Evolutionary conservation across 192 early-diverging fungal genomes (phyloP).

Genomic region (Coemansia sp.): DNA sequence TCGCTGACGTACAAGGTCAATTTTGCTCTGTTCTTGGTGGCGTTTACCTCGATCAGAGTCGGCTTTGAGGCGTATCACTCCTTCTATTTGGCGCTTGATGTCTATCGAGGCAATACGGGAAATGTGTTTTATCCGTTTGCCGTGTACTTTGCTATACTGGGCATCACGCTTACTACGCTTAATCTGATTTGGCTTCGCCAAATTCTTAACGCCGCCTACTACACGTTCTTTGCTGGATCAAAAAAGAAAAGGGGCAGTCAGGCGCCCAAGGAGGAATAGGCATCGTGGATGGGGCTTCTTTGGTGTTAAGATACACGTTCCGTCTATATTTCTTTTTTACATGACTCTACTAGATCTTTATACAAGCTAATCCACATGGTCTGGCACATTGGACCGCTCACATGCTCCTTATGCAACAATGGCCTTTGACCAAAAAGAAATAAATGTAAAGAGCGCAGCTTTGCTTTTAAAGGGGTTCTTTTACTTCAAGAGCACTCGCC

Average conservation of each 20-base stretch:
- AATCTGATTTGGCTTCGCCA: slow-evolving; percentile 49
- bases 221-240: slow-evolving; percentile 13
- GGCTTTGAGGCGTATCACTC: slow-evolving; percentile 43
- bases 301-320: not conserved
- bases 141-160: slow-evolving; percentile 34
- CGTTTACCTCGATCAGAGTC: slow-evolving; percentile 31
- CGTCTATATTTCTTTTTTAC: not conserved
- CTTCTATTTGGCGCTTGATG: not conserved
- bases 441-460: too few relatives aligned
- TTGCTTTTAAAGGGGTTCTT: too few relatives aligned
- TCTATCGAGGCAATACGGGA: slow-evolving; percentile 13
- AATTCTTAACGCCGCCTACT: slow-evolving; percentile 31
- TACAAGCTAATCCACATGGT: too few relatives aligned
- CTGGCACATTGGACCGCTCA: too few relatives aligned
- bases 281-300: too few relatives aligned
- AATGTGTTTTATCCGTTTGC: slow-evolving; percentile 35
- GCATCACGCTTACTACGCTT: slow-evolving; percentile 31
- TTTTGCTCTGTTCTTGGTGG: slow-evolving; percentile 25
- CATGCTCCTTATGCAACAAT: not conserved
- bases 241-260: not conserved
- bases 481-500: too few relatives aligned
- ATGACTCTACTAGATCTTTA: too few relatives aligned
- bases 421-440: not conserved
- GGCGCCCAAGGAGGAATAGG: not conserved
- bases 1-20: slow-evolving; percentile 38